Base-by-base conservation (phyloP, 2,329 filamentous ascomycete species). In the Zopfia rhizophila region DNA sequence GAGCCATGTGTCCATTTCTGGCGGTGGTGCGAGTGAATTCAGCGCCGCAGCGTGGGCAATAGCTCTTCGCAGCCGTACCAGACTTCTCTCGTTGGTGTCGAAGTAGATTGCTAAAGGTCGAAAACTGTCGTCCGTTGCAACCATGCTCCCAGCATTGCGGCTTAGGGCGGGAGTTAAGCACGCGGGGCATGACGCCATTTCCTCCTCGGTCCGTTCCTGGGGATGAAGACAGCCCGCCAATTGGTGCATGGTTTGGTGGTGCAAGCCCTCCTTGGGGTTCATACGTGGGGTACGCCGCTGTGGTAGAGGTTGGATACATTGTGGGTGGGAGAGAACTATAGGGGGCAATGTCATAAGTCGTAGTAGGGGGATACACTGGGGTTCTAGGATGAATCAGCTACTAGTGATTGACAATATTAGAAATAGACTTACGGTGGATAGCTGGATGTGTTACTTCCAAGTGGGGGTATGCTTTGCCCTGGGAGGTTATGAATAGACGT, bases 121-220 rank as follows among this genome's bases (percentile, higher is more conserved):
- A 96, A 67, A 97, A 97, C 65, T 96, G 90, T 21, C 92, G 86
- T 14, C 93, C 93, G 63, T 97, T 96, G 78, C 93, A 97, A 8
- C 92, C 93, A 66, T 97, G 93, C 51, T 97, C 93, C 90, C 90
- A 97, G 73, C 93, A 97, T 69, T 96, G 91, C 32, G 92, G 91
- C 75, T 96, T 96, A n/a, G 91, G 91, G 55, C 89, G 83, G 59
- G 85, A 86, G 69, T 89, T 87, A 13, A 91, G 80, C 12, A 91
- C 84, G 48, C 89, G 81, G 12, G 64, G 69, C 62, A 61, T 42
- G 7, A 68, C 59, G 19, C 59, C 52, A 46, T 48, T 63, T 23
- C 49, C 51, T 41, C 8, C n/a, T 8, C 24, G 24, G 8, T 65
- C 63, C 17, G 50, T 55, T 8, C 48, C 48, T 25, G 66, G 63